Percentiles rank a stretch among this genome's conserved stretches.
Evolutionary conservation across 768 basidiomycete genomes (phyloP).

Genomic region (Kwoniella bestiolae): DNA sequence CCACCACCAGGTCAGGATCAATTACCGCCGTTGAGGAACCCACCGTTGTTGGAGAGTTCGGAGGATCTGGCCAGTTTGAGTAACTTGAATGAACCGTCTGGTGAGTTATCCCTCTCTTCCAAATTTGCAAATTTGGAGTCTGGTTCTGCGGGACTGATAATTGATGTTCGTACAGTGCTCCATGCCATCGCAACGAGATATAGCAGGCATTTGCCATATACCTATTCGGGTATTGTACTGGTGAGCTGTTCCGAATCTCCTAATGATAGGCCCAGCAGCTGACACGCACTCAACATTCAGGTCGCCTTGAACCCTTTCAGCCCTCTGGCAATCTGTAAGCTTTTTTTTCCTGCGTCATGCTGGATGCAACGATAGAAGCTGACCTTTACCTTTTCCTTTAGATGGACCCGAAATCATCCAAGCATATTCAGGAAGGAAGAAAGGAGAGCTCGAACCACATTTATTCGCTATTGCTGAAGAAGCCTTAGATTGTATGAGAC

Average conservation of each 20-base stretch:
- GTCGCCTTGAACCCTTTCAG: slow-evolving; percentile 99
- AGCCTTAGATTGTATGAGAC: slow-evolving; percentile 96
- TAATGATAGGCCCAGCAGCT: background rate
- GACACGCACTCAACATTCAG: slow-evolving; percentile 15
- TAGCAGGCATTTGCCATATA: slow-evolving; percentile 95
- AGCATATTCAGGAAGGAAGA: slow-evolving; percentile 86
- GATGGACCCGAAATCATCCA: slow-evolving; percentile 95
- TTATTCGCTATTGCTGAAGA: slow-evolving; percentile 99
- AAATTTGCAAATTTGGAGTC: background rate
- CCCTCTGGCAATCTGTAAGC: slow-evolving; percentile 79
- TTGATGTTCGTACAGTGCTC: slow-evolving; percentile 70
- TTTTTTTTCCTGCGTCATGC: too few relatives aligned
- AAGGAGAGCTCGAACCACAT: slow-evolving; percentile 96
- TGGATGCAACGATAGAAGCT: background rate
- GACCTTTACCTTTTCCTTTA: slow-evolving; percentile 9
- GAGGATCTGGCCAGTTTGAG: slow-evolving; percentile 98
- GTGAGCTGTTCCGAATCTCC: slow-evolving; percentile 18
- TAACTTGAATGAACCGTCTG: slow-evolving; percentile 96
- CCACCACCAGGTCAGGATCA: slow-evolving; percentile 46
- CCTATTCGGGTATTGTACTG: slow-evolving; percentile 97
- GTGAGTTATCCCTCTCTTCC: slow-evolving; percentile 60
- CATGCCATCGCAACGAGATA: slow-evolving; percentile 98
- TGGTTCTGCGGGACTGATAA: slow-evolving; percentile 4
- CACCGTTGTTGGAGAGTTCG: slow-evolving; percentile 91
- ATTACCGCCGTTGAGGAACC: slow-evolving; percentile 94